Evolutionary conservation across 768 basidiomycete genomes (phyloP).

Genomic region (Chalciporus piperatus): DNA sequence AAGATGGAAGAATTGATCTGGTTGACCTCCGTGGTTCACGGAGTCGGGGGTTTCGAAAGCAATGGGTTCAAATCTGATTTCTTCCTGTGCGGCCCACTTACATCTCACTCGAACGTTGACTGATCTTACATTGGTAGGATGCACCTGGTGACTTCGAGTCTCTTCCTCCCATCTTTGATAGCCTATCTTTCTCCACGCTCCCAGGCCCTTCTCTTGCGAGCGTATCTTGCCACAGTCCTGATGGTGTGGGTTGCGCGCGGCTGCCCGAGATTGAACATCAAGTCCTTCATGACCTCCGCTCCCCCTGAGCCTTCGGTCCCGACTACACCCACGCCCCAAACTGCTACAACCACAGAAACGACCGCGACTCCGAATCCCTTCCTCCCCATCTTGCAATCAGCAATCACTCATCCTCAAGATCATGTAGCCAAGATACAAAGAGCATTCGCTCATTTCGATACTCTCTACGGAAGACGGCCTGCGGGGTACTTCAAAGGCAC

Average conservation of each 20-base stretch:
- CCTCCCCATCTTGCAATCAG: slow-evolving; percentile 38
- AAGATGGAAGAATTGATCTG: slow-evolving; percentile 67
- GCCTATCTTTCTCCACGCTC: slow-evolving; percentile 11
- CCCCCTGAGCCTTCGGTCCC: slow-evolving; percentile 16
- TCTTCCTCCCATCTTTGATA: slow-evolving; percentile 29
- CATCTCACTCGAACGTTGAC: too few species aligned
- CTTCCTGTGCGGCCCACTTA: slow-evolving; percentile 28
- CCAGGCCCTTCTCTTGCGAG: slow-evolving; percentile 28
- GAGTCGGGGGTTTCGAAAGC: slow-evolving; percentile 52
- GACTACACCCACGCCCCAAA: not conserved
- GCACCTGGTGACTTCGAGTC: slow-evolving; percentile 30
- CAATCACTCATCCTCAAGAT: slow-evolving; percentile 34
- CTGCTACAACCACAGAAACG: slow-evolving; percentile 10
- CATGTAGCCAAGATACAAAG: slow-evolving; percentile 35
- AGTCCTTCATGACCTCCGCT: slow-evolving; percentile 28
- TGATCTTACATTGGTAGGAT: not conserved
- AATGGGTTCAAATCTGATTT: slow-evolving; percentile 45
- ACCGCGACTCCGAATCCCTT: slow-evolving; percentile 36
- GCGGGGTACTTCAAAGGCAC: slow-evolving; percentile 29
- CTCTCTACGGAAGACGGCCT: slow-evolving; percentile 27
- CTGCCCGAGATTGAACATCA: slow-evolving; percentile 30
- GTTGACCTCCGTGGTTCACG: slow-evolving; percentile 54
- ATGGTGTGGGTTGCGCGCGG: slow-evolving; percentile 31
- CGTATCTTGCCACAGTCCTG: slow-evolving; percentile 24
- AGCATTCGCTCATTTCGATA: slow-evolving; percentile 32